phyloP scores from a whole-genome alignment of 2,329 filamentous ascomycete genomes.

The Cladosporium sp. region DNA sequence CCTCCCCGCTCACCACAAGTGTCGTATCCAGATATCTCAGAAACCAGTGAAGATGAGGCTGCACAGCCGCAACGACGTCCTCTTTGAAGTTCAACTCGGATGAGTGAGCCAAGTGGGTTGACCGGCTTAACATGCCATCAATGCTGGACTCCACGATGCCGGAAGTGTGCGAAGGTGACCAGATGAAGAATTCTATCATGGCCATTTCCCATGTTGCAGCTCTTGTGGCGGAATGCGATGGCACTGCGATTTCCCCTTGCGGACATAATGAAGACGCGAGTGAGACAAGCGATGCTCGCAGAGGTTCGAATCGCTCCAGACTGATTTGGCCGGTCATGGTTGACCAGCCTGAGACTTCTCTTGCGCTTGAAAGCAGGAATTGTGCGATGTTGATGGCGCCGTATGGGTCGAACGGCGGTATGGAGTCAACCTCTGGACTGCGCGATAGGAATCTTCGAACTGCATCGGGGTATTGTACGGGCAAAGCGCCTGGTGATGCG shows the following conservation, averaged over 20 bases:
- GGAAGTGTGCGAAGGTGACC: conserved; percentile 11
- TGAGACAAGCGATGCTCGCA: conserved; percentile 8
- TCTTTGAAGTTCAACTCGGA: conserved; percentile 1
- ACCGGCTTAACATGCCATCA: conserved; percentile 5
- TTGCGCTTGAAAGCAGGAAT: conserved; percentile 10
- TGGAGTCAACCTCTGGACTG: not conserved
- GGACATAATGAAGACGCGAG: conserved; percentile 6
- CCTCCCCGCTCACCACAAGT: not conserved
- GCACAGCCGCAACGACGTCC: not conserved
- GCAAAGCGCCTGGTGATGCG: not conserved
- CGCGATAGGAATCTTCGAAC: conserved; percentile 7
- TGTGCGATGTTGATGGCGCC: conserved; percentile 12
- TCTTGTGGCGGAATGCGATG: not conserved
- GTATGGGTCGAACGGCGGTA: conserved; percentile 9
- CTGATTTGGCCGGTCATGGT: conserved; percentile 12
- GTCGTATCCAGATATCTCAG: conserved; percentile 1
- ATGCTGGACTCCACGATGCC: conserved; percentile 6
- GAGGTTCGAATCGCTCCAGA: conserved; percentile 11
- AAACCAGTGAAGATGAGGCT: conserved; percentile 11
- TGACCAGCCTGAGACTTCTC: conserved; percentile 13
- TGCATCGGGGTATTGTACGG: conserved; percentile 11
- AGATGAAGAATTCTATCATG: conserved; percentile 13
- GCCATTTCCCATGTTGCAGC: conserved; percentile 14
- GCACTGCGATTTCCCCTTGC: not conserved
- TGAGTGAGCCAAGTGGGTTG: conserved; percentile 3